Conservation (phyloP, 345 rosid species). For the Gynandropsis gynandra region DNA sequence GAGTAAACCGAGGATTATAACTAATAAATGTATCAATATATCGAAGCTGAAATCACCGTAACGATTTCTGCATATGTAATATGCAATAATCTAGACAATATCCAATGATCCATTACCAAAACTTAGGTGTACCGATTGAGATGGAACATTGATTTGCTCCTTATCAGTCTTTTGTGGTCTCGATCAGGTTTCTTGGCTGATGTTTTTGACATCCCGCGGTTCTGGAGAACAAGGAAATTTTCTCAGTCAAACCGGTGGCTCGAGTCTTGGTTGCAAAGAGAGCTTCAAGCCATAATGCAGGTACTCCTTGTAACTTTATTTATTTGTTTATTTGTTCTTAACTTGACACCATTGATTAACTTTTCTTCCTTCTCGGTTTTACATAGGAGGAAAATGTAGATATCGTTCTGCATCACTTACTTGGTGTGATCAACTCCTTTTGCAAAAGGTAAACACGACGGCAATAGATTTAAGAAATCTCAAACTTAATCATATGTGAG, state of each 20-base stretch:
- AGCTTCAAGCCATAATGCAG: slow-evolving; percentile 82
- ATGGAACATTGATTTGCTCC: too few species aligned
- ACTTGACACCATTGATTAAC: too few species aligned
- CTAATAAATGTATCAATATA: too few species aligned
- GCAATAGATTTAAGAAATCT: not conserved
- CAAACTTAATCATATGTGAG: too few species aligned
- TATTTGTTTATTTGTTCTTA: not conserved
- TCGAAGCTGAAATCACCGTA: too few species aligned
- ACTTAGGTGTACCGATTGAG: too few species aligned
- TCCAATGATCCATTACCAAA: too few species aligned
- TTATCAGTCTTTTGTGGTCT: not conserved
- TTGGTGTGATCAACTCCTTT: slow-evolving; percentile 60
- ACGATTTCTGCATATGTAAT: too few species aligned
- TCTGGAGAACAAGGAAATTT: slow-evolving; percentile 63
- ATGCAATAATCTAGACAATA: too few species aligned
- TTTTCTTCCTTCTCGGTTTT: not conserved
- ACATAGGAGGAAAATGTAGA: slow-evolving; percentile 78
- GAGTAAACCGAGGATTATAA: too few species aligned
- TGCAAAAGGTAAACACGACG: slow-evolving; percentile 39
- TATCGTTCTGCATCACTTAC: slow-evolving; percentile 57
- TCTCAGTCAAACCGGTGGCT: slow-evolving; percentile 58
- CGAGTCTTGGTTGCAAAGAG: slow-evolving; percentile 68
- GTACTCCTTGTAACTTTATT: slow-evolving; percentile 12
- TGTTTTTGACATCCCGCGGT: slow-evolving; percentile 39
- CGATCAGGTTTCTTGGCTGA: slow-evolving; percentile 51